Evolutionary conservation across 2,329 filamentous ascomycete genomes (phyloP).

Genomic region (Lasiodiplodia hormozganensis): DNA sequence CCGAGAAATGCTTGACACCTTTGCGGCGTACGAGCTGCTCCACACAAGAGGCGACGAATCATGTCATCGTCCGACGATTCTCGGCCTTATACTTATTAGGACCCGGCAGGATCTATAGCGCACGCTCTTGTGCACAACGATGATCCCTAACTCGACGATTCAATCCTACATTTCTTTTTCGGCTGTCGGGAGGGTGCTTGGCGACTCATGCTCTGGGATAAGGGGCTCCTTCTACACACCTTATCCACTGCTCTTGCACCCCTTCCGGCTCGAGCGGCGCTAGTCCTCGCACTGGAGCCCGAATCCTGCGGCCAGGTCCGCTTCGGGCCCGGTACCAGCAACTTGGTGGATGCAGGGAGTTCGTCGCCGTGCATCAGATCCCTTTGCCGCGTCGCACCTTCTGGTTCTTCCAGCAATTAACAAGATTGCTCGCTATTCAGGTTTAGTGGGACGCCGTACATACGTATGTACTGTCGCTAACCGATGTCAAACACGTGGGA

Average conservation of each 20-base stretch:
- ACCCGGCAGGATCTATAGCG: not conserved
- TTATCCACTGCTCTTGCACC: too few relatives aligned
- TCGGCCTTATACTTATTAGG: not conserved
- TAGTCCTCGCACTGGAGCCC: too few relatives aligned
- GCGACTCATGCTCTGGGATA: not conserved
- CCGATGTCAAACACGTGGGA: not conserved
- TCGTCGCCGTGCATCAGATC: not conserved
- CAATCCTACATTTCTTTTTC: not conserved
- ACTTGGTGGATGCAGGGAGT: not conserved
- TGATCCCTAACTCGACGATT: not conserved
- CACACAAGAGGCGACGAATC: not conserved
- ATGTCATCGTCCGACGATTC: not conserved
- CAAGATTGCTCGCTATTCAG: not conserved
- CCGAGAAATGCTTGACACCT: not conserved
- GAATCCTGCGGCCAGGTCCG: not conserved
- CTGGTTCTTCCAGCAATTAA: not conserved
- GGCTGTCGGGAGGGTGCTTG: not conserved
- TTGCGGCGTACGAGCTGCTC: not conserved
- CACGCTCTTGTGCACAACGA: not conserved
- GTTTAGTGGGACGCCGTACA: not conserved
- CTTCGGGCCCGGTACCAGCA: not conserved
- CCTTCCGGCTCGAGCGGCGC: too few relatives aligned
- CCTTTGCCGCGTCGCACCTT: not conserved
- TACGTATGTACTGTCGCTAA: not conserved
- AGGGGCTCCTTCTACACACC: not conserved